Base-by-base conservation (phyloP, 345 rosid species). In the Acer campestre region DNA sequence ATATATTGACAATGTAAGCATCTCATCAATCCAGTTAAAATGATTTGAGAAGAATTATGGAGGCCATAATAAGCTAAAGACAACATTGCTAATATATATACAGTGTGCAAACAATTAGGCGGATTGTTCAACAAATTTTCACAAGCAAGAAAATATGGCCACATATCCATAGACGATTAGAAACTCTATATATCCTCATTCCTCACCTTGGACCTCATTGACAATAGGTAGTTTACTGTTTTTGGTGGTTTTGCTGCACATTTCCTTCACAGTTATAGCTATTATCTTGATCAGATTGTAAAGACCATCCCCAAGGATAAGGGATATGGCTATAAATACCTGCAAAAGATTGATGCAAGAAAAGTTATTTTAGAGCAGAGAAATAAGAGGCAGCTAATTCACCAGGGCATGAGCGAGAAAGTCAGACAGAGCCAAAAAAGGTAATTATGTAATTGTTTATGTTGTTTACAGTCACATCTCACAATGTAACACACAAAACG, bases 241-340 rank as follows among this genome's bases (percentile, higher is more conserved):
- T 75, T 84, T 84, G 83, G 86, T 88, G 77, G 87, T 86, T 75
- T 75, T 87, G 62, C 80, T 91, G 83, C 87, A 80, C 75, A 93
- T 25, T 85, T 88, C 97, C 85, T 71, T 90, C 49, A 85, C 68
- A 78, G 94, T 90, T 75, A 91, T 72, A 59, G 84, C 76, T 58
- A 93, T 86, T 77, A 91, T 92, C 93, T 93, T 93, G 78, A 95
- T 74, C 79, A 95, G 84, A 85, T 95, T 95, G 83, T 93, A 95
- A 61, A 95, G 91, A 68, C 98, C 98, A 48, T 94, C 97, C 61
- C 98, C 98, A 61, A 95, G 98, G 76, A 95, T 90, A 67, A 95
- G 90, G 7, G 98, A 78, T 79, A 90, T 93, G 70, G 98, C 89
- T 65, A 95, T 90, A 84, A 93, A 93, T 72, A 95, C 98, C 98